A percentile compares a stretch with the other conserved stretches of the same genome.
phyloP scores from a whole-genome alignment of 108 stramenopile species.

The Aureococcus anophagefferens region DNA sequence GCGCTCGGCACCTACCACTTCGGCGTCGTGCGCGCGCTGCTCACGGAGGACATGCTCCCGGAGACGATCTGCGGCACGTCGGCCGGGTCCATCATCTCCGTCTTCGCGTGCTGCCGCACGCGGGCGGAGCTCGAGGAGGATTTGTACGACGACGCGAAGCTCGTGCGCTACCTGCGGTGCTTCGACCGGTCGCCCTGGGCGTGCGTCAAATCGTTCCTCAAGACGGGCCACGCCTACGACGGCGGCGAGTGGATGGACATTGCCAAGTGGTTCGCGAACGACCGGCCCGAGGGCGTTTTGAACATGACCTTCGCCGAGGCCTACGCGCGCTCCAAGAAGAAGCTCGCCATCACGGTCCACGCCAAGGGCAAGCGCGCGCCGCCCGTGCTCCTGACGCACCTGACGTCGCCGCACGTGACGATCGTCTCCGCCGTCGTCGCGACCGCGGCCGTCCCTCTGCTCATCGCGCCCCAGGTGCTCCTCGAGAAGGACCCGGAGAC shows the following conservation, averaged over 20 bases:
- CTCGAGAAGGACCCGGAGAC: not conserved
- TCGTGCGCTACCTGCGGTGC: constrained; percentile 47
- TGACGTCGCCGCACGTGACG: constrained; percentile 86
- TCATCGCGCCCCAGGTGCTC: constrained; percentile 44
- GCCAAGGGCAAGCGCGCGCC: constrained; percentile 78
- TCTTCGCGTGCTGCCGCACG: constrained; percentile 77
- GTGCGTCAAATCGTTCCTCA: constrained; percentile 38
- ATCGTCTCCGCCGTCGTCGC: constrained; percentile 77
- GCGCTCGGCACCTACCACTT: constrained; percentile 89
- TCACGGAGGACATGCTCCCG: constrained; percentile 70
- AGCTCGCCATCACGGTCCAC: constrained; percentile 89
- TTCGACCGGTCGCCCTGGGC: constrained; percentile 60
- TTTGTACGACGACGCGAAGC: constrained; percentile 43
- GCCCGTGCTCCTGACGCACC: constrained; percentile 84
- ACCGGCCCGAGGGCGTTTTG: constrained; percentile 54
- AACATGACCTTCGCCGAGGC: constrained; percentile 92
- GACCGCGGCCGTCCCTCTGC: constrained; percentile 76
- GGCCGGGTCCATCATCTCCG: constrained; percentile 84
- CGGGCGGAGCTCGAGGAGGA: constrained; percentile 71
- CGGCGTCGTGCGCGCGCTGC: constrained; percentile 71
- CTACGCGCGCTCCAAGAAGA: constrained; percentile 84
- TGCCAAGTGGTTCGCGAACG: constrained; percentile 43
- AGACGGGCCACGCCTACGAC: constrained; percentile 57
- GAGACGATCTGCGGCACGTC: constrained; percentile 86
- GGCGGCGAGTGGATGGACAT: constrained; percentile 59